Base-by-base conservation (phyloP, 2,329 filamentous ascomycete species). In the Curvularia eragrostidis region DNA sequence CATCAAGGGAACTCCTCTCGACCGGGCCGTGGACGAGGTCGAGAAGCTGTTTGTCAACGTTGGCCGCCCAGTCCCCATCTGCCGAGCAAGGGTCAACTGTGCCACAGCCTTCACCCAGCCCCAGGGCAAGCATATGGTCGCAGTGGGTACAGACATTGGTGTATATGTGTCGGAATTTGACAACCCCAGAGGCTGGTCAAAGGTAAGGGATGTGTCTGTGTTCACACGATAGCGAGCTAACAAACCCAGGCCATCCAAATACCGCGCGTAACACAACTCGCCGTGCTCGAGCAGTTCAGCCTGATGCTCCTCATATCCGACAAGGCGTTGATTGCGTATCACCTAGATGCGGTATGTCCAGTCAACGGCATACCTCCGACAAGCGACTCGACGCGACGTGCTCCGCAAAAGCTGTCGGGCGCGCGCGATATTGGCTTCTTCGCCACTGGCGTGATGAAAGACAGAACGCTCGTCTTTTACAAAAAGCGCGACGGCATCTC, bases 361-460 rank as follows among this genome's bases (percentile, higher is more conserved):
- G 75, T 81, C 18, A 81, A 77, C 56, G 83, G 85, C 1, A 73
- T 76, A 67, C 83, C 87, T 8, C 82, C 85, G 5, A 82, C 87
- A 7, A 86, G 87, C 64, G 91, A 96, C 73, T 94, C 88, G 42
- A 83, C 88, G 3, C 87, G 91, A 24, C 87, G 91, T 62, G 92
- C 95, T n/a, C 95, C 95, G 0, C 94, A 98, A 74, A 92, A 94
- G 68, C 84, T 99, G 32, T 91, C 88, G 2, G 89, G 89, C 26
- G 90, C 89, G 63, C 91, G 95, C 73, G 95, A 99, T 72, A 93
- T 99, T 19, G 91, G 93, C 13, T 99, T 98, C 82, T 99, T 99
- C 75, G 91, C 93, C 15, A 95, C 93, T 1, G 95, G 94, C 9
- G 88, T 91, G 58, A 97, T 99, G 93, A 99, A 99, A 82, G 95